Evolutionary conservation across 192 early-diverging fungal species (phyloP).

Genomic region (Dissophora ornata): DNA sequence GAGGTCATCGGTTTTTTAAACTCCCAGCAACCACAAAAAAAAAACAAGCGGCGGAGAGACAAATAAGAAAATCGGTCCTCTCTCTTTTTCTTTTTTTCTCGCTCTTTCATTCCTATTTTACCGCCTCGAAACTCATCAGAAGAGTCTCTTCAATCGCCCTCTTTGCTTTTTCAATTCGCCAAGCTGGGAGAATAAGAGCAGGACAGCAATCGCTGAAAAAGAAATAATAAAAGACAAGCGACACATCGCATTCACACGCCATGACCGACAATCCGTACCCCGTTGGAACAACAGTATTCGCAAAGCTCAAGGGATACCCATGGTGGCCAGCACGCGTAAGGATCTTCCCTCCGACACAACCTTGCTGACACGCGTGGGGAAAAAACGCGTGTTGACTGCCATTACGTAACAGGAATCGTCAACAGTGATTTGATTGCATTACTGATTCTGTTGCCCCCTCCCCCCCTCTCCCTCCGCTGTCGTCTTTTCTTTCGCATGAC

Average conservation of each 20-base stretch:
- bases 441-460: not conserved
- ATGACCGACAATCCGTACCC: slow-evolving; percentile 52
- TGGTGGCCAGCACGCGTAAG: slow-evolving; percentile 74
- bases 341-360: not conserved
- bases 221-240: no score
- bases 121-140: not conserved
- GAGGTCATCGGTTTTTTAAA: no score
- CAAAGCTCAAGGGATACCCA: slow-evolving; percentile 67
- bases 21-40: not conserved
- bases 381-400: no score
- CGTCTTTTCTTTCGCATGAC: not conserved
- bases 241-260: not conserved
- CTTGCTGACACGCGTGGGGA: no score
- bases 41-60: not conserved
- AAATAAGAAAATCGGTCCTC: not conserved
- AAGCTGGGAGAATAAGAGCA: no score
- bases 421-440: no score
- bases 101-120: not conserved
- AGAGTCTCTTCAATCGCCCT: no score
- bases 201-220: no score
- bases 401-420: no score
- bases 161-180: no score
- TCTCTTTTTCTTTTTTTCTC: slow-evolving; percentile 2
- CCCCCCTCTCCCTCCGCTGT: not conserved
- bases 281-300: slow-evolving; percentile 65